Evolutionary conservation across 163 green algal genomes (phyloP), one percentile per base, ranked within the genome.

Genomic region (Trebouxia gelatinosa): DNA sequence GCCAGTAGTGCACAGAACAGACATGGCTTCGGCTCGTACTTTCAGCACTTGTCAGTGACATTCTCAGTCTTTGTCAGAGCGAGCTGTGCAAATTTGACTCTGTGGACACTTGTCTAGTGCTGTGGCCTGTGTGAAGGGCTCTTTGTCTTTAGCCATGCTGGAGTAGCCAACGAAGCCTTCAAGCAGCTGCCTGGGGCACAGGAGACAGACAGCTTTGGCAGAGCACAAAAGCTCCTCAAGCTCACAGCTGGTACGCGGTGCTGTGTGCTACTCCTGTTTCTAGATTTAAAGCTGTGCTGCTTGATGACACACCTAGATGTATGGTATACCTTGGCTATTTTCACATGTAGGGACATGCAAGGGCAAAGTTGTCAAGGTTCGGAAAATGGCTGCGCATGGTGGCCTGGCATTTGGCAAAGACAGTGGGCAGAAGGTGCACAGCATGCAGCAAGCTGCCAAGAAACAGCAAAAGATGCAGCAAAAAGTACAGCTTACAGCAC

Each of bases 121-220:
- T n/a, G n/a, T 28, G 32, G 59, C 34, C 59, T 68, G 21, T 16
- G 2, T 28, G 71, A 21, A 78, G 51, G 50, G 1, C 28, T 37
- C 35, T n/a, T 76, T n/a, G 39, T 83, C 7, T 90, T 89, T 66
- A 48, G 70, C 23, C 64, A 77, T 54, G 32, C 79, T 17, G 70
- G 54, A 3, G 74, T 83, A 16, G 78, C 81, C 46, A 86, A 88
- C 78, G 43, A 58, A 11, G 84, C 82, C 28, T 91, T 89, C 62
- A 76, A 78, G 51, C 71, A 67, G 31, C 26, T 78, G 48, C 43
- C 71, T 51, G 71, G 50, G 7, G 71, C 71, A 28, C 62, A 76
- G 50, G 40, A 68, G 2, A 38, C 70, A 38, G 76, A 81, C 76
- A 76, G 76, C 48, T 40, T 76, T 48, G 76, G 76, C 2, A 62